Base-by-base conservation (phyloP, 2,329 filamentous ascomycete species). In the Cladophialophora bantiana region DNA sequence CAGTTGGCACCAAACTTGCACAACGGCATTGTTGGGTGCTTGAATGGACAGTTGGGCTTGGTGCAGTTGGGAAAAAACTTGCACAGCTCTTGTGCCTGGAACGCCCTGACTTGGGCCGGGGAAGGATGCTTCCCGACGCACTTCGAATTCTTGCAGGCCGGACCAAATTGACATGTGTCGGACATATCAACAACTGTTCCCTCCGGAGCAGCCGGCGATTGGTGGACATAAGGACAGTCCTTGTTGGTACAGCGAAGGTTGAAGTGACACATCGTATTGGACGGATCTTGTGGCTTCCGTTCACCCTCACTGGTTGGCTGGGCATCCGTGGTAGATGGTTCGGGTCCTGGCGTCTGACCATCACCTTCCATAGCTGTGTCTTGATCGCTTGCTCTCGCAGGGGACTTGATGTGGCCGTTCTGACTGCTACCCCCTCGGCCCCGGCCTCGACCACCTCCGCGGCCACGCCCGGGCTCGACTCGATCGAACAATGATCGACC, bases 1-100 rank as follows among this genome's bases (percentile, higher is more conserved):
- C 95, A 99, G 76, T 94, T 92, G 56, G 90, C 91, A 34, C 95
- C 95, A 76, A 97, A 97, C 66, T 92, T 89, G 82, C 95, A 99
- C 31, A 92, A 84, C 6, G 93, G 92, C 86, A 93, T 92, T 34
- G 85, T 86, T 0, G 93, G 93, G 77, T 99, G 95, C 78, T 90
- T 90, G 84, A 97, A 99, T 1, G 91, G 88, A 77, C 95, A 99
- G 73, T 87, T 85, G 7, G 89, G 86, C 78, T 98, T 97, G 58
- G 92, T 90, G 83, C 93, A 97, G 80, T 96, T 92, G 66, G 94
- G 93, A 78, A 88, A 96, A 84, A 93, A 97, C 76, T 90, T 92
- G 86, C 94, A 97, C 75, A 96, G 90, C 77, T 91, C 89, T 77
- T 95, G 91, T 66, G 88, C 86, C 80, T 96, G 91, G 77, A 94